Percentiles rank a stretch among this genome's conserved stretches.
phyloP scores from a whole-genome alignment of 805 yeast genomes.

The Lachancea fermentati region DNA sequence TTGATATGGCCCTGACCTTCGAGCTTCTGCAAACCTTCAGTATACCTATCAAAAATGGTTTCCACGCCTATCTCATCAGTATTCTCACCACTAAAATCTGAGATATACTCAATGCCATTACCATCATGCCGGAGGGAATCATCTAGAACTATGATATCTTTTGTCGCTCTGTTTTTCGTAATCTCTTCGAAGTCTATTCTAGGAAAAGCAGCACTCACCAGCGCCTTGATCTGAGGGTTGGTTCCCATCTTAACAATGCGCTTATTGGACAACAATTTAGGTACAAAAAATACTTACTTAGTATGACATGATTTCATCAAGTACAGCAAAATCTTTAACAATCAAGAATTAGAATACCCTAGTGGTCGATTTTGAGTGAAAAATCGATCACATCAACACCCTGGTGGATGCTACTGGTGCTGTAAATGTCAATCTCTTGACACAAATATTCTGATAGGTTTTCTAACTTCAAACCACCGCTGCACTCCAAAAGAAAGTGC shows the following conservation, averaged over 20 bases:
- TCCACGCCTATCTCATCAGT: slow-evolving; percentile 18
- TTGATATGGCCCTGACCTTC: slow-evolving; percentile 52
- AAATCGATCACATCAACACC: slow-evolving; percentile 82
- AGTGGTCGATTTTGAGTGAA: slow-evolving; percentile 59
- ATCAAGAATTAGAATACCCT: too few relatives aligned
- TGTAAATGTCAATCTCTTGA: slow-evolving; percentile 79
- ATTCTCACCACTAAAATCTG: slow-evolving; percentile 15
- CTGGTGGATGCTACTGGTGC: slow-evolving; percentile 88
- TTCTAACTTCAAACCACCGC: slow-evolving; percentile 77
- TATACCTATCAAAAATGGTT: slow-evolving; percentile 13
- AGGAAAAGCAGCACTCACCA: not conserved
- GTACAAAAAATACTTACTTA: not conserved
- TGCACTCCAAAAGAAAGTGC: slow-evolving; percentile 73
- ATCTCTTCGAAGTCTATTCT: not conserved
- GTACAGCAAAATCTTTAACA: not conserved
- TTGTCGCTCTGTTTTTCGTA: not conserved
- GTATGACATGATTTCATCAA: not conserved
- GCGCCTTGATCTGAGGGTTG: not conserved
- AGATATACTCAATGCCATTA: slow-evolving; percentile 14
- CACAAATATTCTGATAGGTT: slow-evolving; percentile 64
- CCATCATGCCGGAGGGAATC: slow-evolving; percentile 11
- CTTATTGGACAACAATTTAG: too few relatives aligned
- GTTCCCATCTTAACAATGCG: too few relatives aligned
- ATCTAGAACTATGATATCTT: slow-evolving; percentile 12
- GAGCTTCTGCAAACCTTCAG: slow-evolving; percentile 20